Evolutionary conservation across 1,139 yeast species (phyloP).

Genomic region (Debaryomyces fabryi): DNA sequence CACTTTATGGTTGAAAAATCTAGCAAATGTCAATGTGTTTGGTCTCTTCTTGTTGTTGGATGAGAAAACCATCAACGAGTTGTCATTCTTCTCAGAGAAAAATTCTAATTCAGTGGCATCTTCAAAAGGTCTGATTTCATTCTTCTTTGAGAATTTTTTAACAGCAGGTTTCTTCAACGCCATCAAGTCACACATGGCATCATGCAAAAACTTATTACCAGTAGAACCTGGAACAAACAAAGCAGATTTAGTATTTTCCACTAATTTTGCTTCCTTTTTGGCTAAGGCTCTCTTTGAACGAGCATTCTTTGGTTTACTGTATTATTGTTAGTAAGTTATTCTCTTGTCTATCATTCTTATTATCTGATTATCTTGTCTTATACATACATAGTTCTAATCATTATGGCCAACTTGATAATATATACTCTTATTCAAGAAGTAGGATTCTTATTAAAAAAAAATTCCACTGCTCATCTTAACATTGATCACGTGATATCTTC

Average conservation of each 20-base stretch:
- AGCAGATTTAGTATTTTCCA: constrained; percentile 89
- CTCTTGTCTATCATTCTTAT: background rate
- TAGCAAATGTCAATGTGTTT: constrained; percentile 80
- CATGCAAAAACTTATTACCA: constrained; percentile 78
- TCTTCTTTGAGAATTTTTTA: constrained; percentile 85
- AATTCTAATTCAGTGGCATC: constrained; percentile 87
- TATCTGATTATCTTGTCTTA: background rate
- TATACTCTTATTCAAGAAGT: background rate
- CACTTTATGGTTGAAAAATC: constrained; percentile 87
- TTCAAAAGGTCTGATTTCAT: constrained; percentile 90
- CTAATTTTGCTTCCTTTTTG: constrained; percentile 82
- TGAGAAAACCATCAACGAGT: constrained; percentile 81
- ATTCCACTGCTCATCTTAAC: constrained; percentile 8
- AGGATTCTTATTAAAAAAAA: constrained; percentile 1
- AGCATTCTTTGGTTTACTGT: constrained; percentile 78
- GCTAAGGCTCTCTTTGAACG: constrained; percentile 95
- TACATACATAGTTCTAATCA: constrained; percentile 70
- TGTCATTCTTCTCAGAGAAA: constrained; percentile 91
- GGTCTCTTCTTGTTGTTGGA: constrained; percentile 91
- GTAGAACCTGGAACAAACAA: constrained; percentile 90
- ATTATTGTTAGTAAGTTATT: constrained; percentile 10
- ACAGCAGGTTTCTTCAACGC: constrained; percentile 91
- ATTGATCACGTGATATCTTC: background rate
- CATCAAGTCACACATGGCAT: constrained; percentile 86
- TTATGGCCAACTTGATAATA: constrained; percentile 18